phyloP scores from a whole-genome alignment of 2,329 filamentous ascomycete genomes.

The Parafenestella ontariensis region DNA sequence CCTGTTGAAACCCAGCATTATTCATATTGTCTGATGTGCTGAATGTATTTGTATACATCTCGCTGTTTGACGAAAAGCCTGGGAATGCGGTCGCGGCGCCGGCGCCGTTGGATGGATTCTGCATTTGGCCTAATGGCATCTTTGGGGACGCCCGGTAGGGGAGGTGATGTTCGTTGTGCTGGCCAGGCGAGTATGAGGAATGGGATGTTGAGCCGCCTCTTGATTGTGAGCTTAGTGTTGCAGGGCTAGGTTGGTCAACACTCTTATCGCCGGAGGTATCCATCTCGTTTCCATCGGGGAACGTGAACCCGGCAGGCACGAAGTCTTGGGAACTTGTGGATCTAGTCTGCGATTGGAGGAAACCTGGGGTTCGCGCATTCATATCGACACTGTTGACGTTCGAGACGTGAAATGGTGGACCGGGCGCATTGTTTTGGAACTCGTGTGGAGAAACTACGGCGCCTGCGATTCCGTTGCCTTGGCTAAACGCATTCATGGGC shows the following conservation, averaged over 20 bases:
- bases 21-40: conserved; percentile 7
- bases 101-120: conserved; percentile 1
- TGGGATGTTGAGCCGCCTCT: conserved; percentile 44
- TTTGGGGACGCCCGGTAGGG: conserved; percentile 42
- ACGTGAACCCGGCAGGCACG: conserved; percentile 13
- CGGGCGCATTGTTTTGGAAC: conserved; percentile 15
- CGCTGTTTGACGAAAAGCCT: conserved; percentile 4
- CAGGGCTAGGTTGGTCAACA: conserved; percentile 41
- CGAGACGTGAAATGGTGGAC: conserved; percentile 34
- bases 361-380: conserved; percentile 23
- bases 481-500: conserved; percentile 37
- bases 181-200: conserved; percentile 44
- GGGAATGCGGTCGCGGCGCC: conserved; percentile 7
- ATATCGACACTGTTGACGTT: conserved; percentile 31
- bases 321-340: conserved; percentile 8
- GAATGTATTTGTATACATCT: conserved; percentile 15
- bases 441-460: conserved; percentile 10
- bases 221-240: conserved; percentile 42
- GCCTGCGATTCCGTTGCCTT: conserved; percentile 7
- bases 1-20: conserved; percentile 23
- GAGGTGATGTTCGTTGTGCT: conserved; percentile 30
- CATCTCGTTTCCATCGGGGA: conserved; percentile 43
- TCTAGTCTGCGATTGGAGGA: conserved; percentile 10
- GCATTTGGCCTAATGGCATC: conserved; percentile 1
- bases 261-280: conserved; percentile 41